Conservation (phyloP, 371 early-diverging fungal genomes). For the Paraphysoderma sedebokerense region DNA sequence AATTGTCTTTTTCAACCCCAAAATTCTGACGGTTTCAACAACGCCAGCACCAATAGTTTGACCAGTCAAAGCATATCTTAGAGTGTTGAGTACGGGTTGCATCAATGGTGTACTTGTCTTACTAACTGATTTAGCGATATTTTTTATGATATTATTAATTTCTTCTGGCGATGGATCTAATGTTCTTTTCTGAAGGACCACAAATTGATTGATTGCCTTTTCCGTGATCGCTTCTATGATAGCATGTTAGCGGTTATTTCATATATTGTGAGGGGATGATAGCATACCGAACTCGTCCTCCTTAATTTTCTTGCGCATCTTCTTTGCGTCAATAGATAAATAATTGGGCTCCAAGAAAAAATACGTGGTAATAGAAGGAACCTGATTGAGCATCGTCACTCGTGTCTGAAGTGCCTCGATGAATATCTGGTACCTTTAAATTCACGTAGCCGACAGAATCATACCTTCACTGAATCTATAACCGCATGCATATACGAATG, state of each 20-base stretch:
- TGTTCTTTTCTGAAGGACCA: no score
- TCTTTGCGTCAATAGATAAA: conserved; percentile 21
- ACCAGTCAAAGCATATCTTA: neutral
- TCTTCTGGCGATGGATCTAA: no score
- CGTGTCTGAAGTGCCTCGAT: conserved; percentile 6
- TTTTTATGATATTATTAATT: neutral
- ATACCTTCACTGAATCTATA: conserved; percentile 25
- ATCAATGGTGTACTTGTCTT: neutral
- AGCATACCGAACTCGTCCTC: conserved; percentile 18
- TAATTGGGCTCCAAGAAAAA: conserved; percentile 38
- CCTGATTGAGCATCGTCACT: conserved; percentile 35
- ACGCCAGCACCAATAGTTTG: neutral
- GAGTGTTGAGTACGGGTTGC: neutral
- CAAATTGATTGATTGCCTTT: no score
- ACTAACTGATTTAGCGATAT: neutral
- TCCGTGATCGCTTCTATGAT: no score
- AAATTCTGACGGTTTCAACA: neutral
- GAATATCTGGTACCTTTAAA: neutral
- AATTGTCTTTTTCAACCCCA: no score
- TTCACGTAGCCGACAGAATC: neutral
- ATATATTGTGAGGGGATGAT: no score
- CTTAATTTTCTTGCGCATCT: conserved; percentile 25
- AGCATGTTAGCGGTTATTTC: no score
- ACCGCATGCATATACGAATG: conserved; percentile 24
- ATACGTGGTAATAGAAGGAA: conserved; percentile 32